Evolutionary conservation across 148 eudicot species (phyloP).

Genomic region (Vaccinium macrocarpon): DNA sequence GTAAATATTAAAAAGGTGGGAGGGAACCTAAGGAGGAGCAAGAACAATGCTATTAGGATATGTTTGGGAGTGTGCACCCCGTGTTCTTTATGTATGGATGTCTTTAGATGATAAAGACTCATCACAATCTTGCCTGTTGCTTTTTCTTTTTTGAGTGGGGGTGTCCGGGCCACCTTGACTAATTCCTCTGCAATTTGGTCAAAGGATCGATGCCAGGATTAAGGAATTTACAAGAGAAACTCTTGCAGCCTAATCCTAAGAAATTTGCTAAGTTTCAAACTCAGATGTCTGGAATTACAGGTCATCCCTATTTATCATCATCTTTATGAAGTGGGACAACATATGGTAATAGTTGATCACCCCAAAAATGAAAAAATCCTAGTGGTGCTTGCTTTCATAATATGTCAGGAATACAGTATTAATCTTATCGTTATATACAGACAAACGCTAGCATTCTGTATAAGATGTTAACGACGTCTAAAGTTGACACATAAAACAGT

Average conservation of each 20-base stretch:
- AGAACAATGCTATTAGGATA: conserved; percentile 16
- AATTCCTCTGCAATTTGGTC: too few species aligned
- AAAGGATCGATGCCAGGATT: too few species aligned
- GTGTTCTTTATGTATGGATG: not conserved
- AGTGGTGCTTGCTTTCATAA: not conserved
- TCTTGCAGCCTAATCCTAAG: too few species aligned
- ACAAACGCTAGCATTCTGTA: not conserved
- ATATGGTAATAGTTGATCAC: not conserved
- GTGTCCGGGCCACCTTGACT: too few species aligned
- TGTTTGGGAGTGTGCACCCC: not conserved
- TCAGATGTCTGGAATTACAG: not conserved
- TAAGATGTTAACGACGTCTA: not conserved
- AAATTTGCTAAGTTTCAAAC: not conserved
- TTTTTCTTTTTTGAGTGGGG: too few species aligned
- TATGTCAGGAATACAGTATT: not conserved
- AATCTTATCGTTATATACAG: not conserved
- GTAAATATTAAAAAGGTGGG: not conserved
- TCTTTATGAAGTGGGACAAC: not conserved
- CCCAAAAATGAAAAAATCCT: not conserved
- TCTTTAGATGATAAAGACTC: not conserved
- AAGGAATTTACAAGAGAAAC: too few species aligned
- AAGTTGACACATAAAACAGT: not conserved
- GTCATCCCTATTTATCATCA: too few species aligned
- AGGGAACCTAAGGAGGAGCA: conserved; percentile 20
- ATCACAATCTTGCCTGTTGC: not conserved